Conservation (phyloP, 768 basidiomycete species). For the Boletus insuetus region DNA sequence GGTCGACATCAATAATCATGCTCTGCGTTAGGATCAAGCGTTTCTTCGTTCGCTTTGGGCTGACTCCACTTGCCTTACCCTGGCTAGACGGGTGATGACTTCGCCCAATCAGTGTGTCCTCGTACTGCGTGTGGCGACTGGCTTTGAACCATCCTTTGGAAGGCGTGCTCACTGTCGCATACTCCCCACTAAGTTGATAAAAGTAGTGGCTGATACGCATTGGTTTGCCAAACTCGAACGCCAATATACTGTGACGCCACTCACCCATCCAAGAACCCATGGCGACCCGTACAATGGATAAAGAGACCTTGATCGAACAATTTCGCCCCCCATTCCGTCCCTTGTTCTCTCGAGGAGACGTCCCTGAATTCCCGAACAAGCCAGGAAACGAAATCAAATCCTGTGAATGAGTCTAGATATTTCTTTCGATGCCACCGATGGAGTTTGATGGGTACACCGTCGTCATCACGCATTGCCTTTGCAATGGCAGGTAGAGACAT, state of each 20-base stretch:
- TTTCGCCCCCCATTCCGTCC: slow-evolving; percentile 71
- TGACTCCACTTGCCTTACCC: slow-evolving; percentile 35
- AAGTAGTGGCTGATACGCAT: slow-evolving; percentile 69
- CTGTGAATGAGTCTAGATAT: slow-evolving; percentile 84
- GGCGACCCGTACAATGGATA: slow-evolving; percentile 74
- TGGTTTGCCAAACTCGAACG: not conserved
- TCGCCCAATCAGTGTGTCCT: slow-evolving; percentile 37
- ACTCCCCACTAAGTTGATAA: slow-evolving; percentile 80
- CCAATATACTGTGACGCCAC: slow-evolving; percentile 19
- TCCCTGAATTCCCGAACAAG: slow-evolving; percentile 89
- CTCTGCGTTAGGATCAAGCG: slow-evolving; percentile 78
- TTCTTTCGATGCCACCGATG: slow-evolving; percentile 76
- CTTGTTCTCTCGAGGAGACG: slow-evolving; percentile 79
- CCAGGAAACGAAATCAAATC: slow-evolving; percentile 90
- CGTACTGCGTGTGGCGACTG: slow-evolving; percentile 40
- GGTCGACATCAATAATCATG: slow-evolving; percentile 88
- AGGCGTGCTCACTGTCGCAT: slow-evolving; percentile 66
- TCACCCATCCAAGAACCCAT: slow-evolving; percentile 87
- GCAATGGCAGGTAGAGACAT: slow-evolving; percentile 64
- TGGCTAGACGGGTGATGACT: slow-evolving; percentile 38
- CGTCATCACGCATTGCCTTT: slow-evolving; percentile 83
- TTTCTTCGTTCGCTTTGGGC: slow-evolving; percentile 50
- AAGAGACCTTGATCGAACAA: slow-evolving; percentile 82
- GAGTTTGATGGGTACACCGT: slow-evolving; percentile 79
- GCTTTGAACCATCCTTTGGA: slow-evolving; percentile 63